Evolutionary conservation across 2,329 filamentous ascomycete genomes (phyloP), one percentile per base, ranked within the genome.

Genomic region (Alternaria incomplexa): DNA sequence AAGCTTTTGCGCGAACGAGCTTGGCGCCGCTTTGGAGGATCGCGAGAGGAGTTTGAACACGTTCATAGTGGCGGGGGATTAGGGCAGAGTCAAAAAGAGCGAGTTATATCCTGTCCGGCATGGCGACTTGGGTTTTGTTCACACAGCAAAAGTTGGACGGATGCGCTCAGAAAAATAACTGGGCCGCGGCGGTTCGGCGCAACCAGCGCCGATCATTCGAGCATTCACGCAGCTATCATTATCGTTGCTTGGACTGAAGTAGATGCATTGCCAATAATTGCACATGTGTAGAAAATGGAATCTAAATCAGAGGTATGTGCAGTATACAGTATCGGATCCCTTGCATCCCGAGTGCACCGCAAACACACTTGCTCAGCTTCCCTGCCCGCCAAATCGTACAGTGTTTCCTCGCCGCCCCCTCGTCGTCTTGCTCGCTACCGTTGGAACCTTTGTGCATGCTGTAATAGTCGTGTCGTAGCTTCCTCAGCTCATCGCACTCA

Each of bases 11-110:
- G 80, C 65, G 28, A 77, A 73, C 28, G 78, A 74, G 11, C 72
- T 64, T 53, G 80, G 83, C 61, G 82, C 74, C 13, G 84, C 81
- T 72, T 91, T 92, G 4, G 88, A 89, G 61, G 90, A 90, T 54
- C 91, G 86, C 36, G 91, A 92, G 62, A 93, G 83, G 30, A 93
- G 82, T 73, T 89, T 92, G 74, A 93, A 83, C 58, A 93, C 89
- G 80, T 93, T 90, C 90, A 92, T 92, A 59, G 52, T 40, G 36
- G 36, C 45, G 26, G 40, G 4, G 7, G 15, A 17, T 20, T 25
- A 9, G 44, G 13, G 8, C 12, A 36, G 20, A 30, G 28, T 45
- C 17, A 36, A 11, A 7, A 25, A 40, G 30, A 44, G 17, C 12
- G 15, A 26, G 22, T 61, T 30, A 45, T 3, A 32, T 32, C 36